Evolutionary conservation across 148 eudicot species (phyloP).

Genomic region (Rhododendron kiyosumense): DNA sequence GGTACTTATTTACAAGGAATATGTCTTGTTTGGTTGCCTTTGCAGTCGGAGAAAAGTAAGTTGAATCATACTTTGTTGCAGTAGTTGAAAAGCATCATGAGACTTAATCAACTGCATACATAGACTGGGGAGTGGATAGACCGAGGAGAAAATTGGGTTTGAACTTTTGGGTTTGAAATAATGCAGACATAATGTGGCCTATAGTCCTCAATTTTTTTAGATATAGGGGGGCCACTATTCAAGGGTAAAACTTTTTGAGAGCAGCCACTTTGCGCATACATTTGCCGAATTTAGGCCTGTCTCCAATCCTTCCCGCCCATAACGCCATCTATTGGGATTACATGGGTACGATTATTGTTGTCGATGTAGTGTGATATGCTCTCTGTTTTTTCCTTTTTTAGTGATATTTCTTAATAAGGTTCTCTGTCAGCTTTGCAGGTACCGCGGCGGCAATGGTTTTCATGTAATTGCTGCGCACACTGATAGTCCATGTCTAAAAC

Average conservation of each 20-base stretch:
- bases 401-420: conserved; percentile 9
- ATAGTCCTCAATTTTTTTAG: neutral
- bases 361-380: neutral
- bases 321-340: neutral
- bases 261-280: neutral
- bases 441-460: conserved; percentile 70
- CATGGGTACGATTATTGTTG: neutral
- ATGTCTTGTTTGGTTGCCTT: conserved; percentile 98
- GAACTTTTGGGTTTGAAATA: neutral
- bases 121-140: neutral
- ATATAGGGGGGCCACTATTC: neutral
- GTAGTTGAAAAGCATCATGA: neutral
- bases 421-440: conserved; percentile 58
- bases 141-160: neutral
- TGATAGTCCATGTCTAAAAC: conserved; percentile 92
- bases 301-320: neutral
- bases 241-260: neutral
- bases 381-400: neutral
- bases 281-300: neutral
- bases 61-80: conserved; percentile 5
- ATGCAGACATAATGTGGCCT: neutral
- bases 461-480: conserved; percentile 96
- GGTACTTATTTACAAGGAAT: conserved; percentile 91
- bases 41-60: conserved; percentile 91
- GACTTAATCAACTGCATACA: neutral